A percentile compares a stretch with the other conserved stretches of the same genome.
Conservation (phyloP, 441 rosid genomes). For the Gossypium schwendimanii region DNA sequence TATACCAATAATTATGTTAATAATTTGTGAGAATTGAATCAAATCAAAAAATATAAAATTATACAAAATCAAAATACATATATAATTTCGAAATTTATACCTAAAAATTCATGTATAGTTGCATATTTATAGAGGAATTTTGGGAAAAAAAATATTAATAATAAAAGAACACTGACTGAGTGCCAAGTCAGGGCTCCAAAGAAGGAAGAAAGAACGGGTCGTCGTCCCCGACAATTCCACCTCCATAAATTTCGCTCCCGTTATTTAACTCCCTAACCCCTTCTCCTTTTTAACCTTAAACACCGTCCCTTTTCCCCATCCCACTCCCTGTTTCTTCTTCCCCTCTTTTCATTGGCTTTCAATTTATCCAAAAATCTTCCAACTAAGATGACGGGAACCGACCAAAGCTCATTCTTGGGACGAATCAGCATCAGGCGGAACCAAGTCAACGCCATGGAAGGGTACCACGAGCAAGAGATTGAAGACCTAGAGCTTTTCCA, state of each 20-base stretch:
- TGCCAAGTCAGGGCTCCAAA: conserved; percentile 25
- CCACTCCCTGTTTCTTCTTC: too few relatives aligned
- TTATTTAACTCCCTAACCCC: conserved; percentile 1
- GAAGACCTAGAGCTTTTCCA: conserved; percentile 84
- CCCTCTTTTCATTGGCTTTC: not conserved
- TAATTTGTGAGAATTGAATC: too few relatives aligned
- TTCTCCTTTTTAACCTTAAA: conserved; percentile 2
- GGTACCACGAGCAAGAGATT: conserved; percentile 70
- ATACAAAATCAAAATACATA: too few relatives aligned
- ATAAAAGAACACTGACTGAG: not conserved
- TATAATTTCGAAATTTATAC: too few relatives aligned
- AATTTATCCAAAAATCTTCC: not conserved
- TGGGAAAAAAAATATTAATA: not conserved
- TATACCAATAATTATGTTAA: too few relatives aligned
- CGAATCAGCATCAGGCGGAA: conserved; percentile 79
- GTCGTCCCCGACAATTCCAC: conserved; percentile 23
- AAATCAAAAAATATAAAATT: too few relatives aligned
- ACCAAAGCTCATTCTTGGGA: conserved; percentile 77
- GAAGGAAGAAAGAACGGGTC: conserved; percentile 29
- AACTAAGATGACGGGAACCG: conserved; percentile 58
- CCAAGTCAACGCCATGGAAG: conserved; percentile 78
- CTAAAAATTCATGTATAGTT: too few relatives aligned
- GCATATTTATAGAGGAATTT: too few relatives aligned
- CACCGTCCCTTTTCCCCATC: not conserved
- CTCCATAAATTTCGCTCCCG: conserved; percentile 15